Percentiles rank a stretch among this genome's conserved stretches.
Evolutionary conservation across 192 early-diverging fungal species (phyloP).

Genomic region (Chytriomyces hyalinus): DNA sequence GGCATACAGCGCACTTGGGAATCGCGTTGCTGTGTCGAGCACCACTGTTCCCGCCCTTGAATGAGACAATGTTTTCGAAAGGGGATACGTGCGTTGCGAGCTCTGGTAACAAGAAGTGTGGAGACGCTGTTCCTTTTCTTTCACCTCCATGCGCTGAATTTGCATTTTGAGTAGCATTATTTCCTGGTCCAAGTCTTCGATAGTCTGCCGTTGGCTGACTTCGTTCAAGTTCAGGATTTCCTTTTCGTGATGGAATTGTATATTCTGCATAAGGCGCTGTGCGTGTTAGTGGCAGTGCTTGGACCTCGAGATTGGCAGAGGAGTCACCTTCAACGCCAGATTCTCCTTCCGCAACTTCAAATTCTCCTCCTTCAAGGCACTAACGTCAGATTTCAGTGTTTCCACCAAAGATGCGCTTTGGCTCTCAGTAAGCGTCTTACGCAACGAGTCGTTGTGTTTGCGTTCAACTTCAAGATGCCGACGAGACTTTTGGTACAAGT

Average conservation of each 20-base stretch:
- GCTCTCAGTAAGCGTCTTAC: slow-evolving; percentile 27
- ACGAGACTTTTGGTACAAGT: slow-evolving; percentile 23
- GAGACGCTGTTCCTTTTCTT: slow-evolving; percentile 25
- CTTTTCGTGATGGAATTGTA: slow-evolving; percentile 36
- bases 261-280: slow-evolving; percentile 3
- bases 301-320: background rate
- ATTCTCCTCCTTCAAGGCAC: slow-evolving; percentile 29
- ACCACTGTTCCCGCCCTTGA: slow-evolving; percentile 5
- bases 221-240: slow-evolving; percentile 17
- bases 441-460: slow-evolving; percentile 25
- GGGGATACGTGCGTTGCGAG: background rate
- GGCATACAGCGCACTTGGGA: background rate
- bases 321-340: slow-evolving; percentile 21
- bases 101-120: slow-evolving; percentile 11
- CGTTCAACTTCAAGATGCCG: slow-evolving; percentile 32
- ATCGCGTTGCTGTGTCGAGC: background rate
- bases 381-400: slow-evolving; percentile 9
- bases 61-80: slow-evolving; percentile 1
- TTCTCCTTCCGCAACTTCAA: slow-evolving; percentile 28
- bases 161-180: slow-evolving; percentile 25
- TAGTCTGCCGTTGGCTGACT: slow-evolving; percentile 18
- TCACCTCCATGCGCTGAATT: slow-evolving; percentile 16
- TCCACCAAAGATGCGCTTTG: slow-evolving; percentile 20
- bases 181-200: slow-evolving; percentile 33
- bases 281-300: background rate